These are phyloP conservation scores for Annona cherimola DNA, from an alignment of 164 flowering plant genomes.

Conservation along the genomic window DNA sequence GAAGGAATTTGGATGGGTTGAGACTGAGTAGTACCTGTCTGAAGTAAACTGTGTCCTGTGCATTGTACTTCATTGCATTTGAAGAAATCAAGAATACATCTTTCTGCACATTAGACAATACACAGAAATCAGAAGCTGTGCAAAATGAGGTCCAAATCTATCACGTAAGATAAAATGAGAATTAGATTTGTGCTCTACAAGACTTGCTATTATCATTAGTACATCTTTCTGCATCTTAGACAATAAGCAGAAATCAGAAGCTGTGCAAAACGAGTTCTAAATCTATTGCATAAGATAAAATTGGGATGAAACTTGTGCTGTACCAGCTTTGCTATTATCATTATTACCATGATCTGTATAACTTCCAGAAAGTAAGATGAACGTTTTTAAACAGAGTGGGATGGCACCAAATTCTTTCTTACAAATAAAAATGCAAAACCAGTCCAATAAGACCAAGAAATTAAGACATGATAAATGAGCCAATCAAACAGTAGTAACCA, in stretches of 20 bases:
- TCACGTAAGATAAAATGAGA: too few relatives aligned
- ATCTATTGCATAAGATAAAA: too few relatives aligned
- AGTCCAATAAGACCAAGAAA: too few relatives aligned
- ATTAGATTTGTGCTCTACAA: constrained; percentile 65
- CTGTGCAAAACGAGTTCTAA: neutral
- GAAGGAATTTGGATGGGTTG: neutral
- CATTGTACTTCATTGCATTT: constrained; percentile 92
- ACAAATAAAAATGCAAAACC: too few relatives aligned
- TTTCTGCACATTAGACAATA: constrained; percentile 46
- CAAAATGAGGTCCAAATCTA: neutral
- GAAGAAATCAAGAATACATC: constrained; percentile 75
- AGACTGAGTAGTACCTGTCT: constrained; percentile 56
- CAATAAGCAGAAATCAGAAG: neutral
- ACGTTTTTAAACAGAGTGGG: too few relatives aligned
- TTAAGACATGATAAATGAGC: too few relatives aligned
- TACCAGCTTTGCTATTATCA: constrained; percentile 90
- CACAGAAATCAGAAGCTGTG: neutral
- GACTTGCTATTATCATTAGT: constrained; percentile 73
- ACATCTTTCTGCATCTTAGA: constrained; percentile 69
- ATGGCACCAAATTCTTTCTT: too few relatives aligned
- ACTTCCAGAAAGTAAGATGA: constrained; percentile 12
- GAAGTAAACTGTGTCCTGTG: constrained; percentile 78
- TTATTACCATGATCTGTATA: constrained; percentile 62
- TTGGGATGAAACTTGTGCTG: constrained; percentile 40
- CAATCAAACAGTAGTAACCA: too few relatives aligned